Percentiles rank a stretch among this genome's conserved stretches.
These are phyloP conservation scores for Saitozyma podzolica DNA, from an alignment of 768 basidiomycete species.

Conservation along the genomic window DNA sequence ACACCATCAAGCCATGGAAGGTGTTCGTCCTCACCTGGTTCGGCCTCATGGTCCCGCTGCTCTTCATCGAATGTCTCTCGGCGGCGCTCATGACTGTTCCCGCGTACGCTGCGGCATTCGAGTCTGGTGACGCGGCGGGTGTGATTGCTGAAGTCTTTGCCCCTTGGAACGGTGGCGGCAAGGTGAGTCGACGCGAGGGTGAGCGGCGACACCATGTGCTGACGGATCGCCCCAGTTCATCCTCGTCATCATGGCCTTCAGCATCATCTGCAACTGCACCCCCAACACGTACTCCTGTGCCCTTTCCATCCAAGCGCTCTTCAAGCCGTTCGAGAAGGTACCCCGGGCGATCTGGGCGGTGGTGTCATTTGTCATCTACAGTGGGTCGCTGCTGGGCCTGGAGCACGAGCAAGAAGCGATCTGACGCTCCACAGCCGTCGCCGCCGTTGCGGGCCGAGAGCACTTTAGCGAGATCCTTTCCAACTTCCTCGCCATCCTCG, in stretches of 20 bases:
- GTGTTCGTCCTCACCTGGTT: constrained; percentile 60
- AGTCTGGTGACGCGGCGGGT: constrained; percentile 56
- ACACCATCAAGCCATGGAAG: constrained; percentile 54
- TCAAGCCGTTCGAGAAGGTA: constrained; percentile 56
- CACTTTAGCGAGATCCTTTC: constrained; percentile 56
- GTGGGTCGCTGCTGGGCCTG: constrained; percentile 8
- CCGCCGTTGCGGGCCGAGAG: constrained; percentile 49
- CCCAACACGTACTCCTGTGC: constrained; percentile 59
- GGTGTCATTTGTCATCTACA: constrained; percentile 51
- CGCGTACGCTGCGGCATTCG: constrained; percentile 55
- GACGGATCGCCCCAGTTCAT: constrained; percentile 54
- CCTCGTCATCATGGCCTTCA: constrained; percentile 56
- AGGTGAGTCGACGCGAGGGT: constrained; percentile 9
- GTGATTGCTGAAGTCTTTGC: constrained; percentile 56
- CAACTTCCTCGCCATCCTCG: constrained; percentile 56
- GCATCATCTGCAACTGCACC: constrained; percentile 55
- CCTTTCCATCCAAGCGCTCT: constrained; percentile 57
- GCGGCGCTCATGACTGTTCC: constrained; percentile 57
- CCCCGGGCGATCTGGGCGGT: constrained; percentile 59
- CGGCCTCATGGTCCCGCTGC: constrained; percentile 58
- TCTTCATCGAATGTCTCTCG: constrained; percentile 49
- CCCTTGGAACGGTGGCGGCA: constrained; percentile 55
- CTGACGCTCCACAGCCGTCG: constrained; percentile 14
- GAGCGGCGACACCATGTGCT: constrained; percentile 1
- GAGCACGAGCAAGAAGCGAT: background rate